Percentiles rank a stretch among this genome's conserved stretches.
Conservation (phyloP, 2,329 filamentous ascomycete species). For the Aureobasidium sp. region DNA sequence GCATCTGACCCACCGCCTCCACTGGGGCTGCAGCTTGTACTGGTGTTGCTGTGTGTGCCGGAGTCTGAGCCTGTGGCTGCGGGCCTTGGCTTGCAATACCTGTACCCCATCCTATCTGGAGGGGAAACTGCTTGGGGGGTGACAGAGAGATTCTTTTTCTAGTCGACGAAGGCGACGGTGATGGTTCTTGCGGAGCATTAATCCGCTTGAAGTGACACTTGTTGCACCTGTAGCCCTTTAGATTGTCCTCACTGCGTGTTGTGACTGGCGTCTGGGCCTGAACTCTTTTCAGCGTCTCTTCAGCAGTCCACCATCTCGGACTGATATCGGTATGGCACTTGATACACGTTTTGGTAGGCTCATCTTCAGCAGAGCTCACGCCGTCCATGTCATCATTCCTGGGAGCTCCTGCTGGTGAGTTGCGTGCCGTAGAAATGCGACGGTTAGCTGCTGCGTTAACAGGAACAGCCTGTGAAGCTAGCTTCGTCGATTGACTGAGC, state of each 20-base stretch:
- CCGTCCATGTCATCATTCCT: slow-evolving; percentile 25
- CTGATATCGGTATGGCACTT: slow-evolving; percentile 58
- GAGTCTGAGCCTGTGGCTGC: not conserved
- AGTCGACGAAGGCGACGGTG: slow-evolving; percentile 5
- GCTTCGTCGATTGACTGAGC: slow-evolving; percentile 58
- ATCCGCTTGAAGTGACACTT: slow-evolving; percentile 43
- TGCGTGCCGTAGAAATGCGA: slow-evolving; percentile 33
- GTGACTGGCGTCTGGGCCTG: not conserved
- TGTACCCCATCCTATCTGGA: slow-evolving; percentile 19
- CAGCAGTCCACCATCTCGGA: slow-evolving; percentile 48
- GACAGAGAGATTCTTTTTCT: slow-evolving; percentile 20
- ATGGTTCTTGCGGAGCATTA: slow-evolving; percentile 30
- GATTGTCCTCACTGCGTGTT: slow-evolving; percentile 3
- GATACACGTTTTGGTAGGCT: slow-evolving; percentile 33
- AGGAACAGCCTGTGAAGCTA: slow-evolving; percentile 31
- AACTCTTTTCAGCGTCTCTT: slow-evolving; percentile 1
- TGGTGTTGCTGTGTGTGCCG: not conserved
- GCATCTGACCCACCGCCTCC: slow-evolving; percentile 15
- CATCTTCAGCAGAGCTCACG: slow-evolving; percentile 27
- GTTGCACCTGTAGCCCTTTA: slow-evolving; percentile 37
- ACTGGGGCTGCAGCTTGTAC: slow-evolving; percentile 17
- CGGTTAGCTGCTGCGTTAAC: slow-evolving; percentile 27
- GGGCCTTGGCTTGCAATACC: slow-evolving; percentile 7
- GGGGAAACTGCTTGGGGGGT: slow-evolving; percentile 23
- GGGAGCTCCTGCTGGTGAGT: slow-evolving; percentile 26